Conservation (phyloP, 495 filamentous ascomycete genomes). For the Opeltia flavorubescens region DNA sequence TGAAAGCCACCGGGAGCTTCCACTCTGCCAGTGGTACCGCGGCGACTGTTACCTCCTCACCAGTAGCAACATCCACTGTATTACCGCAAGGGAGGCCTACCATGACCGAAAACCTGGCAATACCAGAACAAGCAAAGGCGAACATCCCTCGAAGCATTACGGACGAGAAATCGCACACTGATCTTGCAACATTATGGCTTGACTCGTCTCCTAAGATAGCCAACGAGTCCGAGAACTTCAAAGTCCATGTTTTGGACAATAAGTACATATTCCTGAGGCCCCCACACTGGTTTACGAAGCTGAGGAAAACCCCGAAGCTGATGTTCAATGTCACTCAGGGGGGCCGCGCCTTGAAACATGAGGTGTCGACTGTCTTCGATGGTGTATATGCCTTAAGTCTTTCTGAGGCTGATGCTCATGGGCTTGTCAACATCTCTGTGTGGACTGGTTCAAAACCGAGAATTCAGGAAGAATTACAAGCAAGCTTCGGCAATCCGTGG, state of each 20-base stretch:
- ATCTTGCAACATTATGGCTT: constrained; percentile 19
- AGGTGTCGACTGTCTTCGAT: constrained; percentile 39
- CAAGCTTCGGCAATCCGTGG: constrained; percentile 52
- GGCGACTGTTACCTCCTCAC: constrained; percentile 9
- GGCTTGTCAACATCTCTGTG: constrained; percentile 42
- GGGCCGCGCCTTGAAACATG: constrained; percentile 27
- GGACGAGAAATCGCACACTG: constrained; percentile 13
- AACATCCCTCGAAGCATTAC: neutral
- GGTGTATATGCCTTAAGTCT: constrained; percentile 44
- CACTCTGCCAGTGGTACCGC: neutral
- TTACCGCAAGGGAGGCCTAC: neutral
- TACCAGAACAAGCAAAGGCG: neutral
- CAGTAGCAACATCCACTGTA: constrained; percentile 6
- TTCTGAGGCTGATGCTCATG: constrained; percentile 42
- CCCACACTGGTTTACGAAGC: constrained; percentile 30
- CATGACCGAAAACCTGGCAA: neutral
- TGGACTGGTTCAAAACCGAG: constrained; percentile 35
- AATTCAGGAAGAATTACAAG: constrained; percentile 36
- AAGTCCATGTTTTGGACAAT: constrained; percentile 48
- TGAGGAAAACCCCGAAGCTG: constrained; percentile 37
- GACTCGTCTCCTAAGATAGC: constrained; percentile 15
- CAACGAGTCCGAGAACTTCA: constrained; percentile 35
- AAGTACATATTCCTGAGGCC: constrained; percentile 46
- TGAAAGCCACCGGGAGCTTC: neutral
- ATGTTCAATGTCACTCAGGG: constrained; percentile 35